Evolutionary conservation across 257 asterid species (phyloP).

Genomic region (Solanum chiquidenum): DNA sequence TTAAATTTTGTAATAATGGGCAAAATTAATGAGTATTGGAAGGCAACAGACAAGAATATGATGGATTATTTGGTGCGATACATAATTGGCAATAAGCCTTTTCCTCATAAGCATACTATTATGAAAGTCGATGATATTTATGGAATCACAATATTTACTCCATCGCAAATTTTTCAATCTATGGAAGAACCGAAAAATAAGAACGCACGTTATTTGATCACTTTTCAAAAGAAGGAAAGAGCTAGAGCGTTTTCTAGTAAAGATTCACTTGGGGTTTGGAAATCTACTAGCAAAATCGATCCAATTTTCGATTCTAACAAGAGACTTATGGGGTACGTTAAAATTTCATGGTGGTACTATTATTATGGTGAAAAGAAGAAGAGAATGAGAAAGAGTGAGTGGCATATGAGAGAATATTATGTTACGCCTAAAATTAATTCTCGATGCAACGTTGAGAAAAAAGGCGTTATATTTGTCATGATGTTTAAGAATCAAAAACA

Average conservation of each 20-base stretch:
- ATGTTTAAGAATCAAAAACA: neutral
- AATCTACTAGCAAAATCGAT: neutral
- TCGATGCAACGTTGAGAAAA: neutral
- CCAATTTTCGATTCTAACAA: neutral
- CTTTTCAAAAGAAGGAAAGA: too few relatives aligned
- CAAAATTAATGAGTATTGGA: neutral
- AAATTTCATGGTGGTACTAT: neutral
- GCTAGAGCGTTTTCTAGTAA: too few relatives aligned
- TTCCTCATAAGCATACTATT: neutral
- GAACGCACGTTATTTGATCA: too few relatives aligned
- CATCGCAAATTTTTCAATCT: neutral
- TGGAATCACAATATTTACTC: neutral
- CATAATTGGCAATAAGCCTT: neutral
- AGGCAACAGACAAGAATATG: neutral
- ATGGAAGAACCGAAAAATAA: neutral
- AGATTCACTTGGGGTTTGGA: too few relatives aligned
- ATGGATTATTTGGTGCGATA: neutral
- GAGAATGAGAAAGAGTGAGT: neutral
- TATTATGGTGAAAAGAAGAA: neutral
- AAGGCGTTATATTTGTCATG: neutral
- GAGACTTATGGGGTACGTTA: neutral
- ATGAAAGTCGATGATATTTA: neutral
- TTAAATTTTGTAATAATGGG: neutral
- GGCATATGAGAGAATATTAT: neutral
- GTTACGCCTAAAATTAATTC: neutral